Conservation (phyloP, 768 basidiomycete genomes). For the Tulasnella sp. region DNA sequence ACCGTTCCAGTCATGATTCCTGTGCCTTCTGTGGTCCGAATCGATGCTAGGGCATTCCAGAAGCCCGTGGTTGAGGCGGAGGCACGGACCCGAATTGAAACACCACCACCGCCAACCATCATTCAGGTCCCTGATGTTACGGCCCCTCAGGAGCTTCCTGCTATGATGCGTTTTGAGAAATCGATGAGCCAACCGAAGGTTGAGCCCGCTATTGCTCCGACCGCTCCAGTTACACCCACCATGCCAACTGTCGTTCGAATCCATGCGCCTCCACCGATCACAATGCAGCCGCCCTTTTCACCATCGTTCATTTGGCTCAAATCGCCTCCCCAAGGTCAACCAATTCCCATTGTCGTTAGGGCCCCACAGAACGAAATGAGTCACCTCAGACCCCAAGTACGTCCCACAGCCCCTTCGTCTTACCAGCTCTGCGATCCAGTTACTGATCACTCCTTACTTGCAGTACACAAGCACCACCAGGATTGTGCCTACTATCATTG, state of each 20-base stretch:
- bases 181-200: background rate
- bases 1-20: background rate
- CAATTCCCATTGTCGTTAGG: constrained; percentile 1
- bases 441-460: too few species aligned
- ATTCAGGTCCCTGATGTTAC: background rate
- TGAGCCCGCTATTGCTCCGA: background rate
- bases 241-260: constrained; percentile 11
- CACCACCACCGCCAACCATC: constrained; percentile 6
- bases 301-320: constrained; percentile 9
- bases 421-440: too few species aligned
- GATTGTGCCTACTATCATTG: background rate
- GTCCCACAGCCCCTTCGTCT: too few species aligned
- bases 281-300: background rate
- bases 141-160: background rate
- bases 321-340: background rate
- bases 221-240: background rate
- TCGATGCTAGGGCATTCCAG: constrained; percentile 7
- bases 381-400: background rate
- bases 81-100: background rate
- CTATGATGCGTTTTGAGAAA: constrained; percentile 7
- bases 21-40: background rate
- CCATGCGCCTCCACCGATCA: background rate
- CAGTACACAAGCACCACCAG: too few species aligned
- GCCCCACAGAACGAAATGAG: background rate
- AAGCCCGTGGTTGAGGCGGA: background rate